Conservation (phyloP, 2,329 filamentous ascomycete species). For the Penicillium janthinellum region DNA sequence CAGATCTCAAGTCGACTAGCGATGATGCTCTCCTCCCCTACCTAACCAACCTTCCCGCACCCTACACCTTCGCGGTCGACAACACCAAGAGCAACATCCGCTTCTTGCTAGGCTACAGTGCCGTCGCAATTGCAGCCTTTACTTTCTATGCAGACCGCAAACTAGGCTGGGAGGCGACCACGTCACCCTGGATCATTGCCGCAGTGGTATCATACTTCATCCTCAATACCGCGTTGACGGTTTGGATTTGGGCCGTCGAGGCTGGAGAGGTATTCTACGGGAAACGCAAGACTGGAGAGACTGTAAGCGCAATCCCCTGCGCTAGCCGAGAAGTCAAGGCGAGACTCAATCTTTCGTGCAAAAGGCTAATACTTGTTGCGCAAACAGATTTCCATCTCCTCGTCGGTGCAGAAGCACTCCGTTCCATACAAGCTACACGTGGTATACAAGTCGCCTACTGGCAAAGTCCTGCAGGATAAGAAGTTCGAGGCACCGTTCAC, state of each 20-base stretch:
- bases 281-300: slow-evolving; percentile 66
- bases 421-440: slow-evolving; percentile 79
- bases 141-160: slow-evolving; percentile 93
- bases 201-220: slow-evolving; percentile 79
- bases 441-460: slow-evolving; percentile 42
- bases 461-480: slow-evolving; percentile 47
- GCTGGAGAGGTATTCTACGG: slow-evolving; percentile 81
- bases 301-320: slow-evolving; percentile 43
- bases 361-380: slow-evolving; percentile 6
- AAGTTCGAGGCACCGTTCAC: slow-evolving; percentile 61
- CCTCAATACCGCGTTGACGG: slow-evolving; percentile 75
- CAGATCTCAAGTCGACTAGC: slow-evolving; percentile 94
- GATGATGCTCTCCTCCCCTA: slow-evolving; percentile 95
- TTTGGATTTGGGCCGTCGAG: slow-evolving; percentile 85
- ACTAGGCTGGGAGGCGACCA: slow-evolving; percentile 83
- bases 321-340: background rate
- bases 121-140: slow-evolving; percentile 75
- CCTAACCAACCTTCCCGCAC: slow-evolving; percentile 74
- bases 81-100: slow-evolving; percentile 81
- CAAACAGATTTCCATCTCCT: slow-evolving; percentile 69
- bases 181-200: slow-evolving; percentile 70
- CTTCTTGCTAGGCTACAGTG: slow-evolving; percentile 77
- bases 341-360: background rate
- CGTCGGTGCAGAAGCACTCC: slow-evolving; percentile 74
- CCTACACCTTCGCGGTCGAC: slow-evolving; percentile 70